A percentile compares a stretch with the other conserved stretches of the same genome.
phyloP scores from a whole-genome alignment of 2,329 filamentous ascomycete species.

The Botrytis tulipae region DNA sequence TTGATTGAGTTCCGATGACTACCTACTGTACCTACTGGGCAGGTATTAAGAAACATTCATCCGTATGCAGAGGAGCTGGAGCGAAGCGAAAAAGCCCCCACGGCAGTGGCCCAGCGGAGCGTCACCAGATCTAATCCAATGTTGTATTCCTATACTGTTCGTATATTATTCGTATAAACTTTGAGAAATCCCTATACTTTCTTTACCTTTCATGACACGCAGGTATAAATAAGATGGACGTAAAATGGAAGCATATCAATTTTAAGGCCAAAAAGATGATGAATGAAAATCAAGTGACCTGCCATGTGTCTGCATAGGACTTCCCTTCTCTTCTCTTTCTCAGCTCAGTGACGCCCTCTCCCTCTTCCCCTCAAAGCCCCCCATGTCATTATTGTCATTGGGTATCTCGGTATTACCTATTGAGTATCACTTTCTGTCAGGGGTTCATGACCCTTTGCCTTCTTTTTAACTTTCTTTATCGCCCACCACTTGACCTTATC shows the following conservation, averaged over 20 bases:
- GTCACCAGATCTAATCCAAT: background rate
- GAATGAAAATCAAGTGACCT: background rate
- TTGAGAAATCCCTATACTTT: background rate
- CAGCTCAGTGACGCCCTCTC: background rate
- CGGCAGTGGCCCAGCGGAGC: background rate
- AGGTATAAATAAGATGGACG: background rate
- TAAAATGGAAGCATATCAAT: background rate
- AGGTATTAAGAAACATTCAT: background rate
- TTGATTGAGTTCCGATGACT: background rate
- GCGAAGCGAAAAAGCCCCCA: constrained; percentile 5
- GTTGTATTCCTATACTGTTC: no score
- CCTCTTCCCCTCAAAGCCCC: background rate
- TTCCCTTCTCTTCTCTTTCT: background rate
- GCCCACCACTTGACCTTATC: background rate
- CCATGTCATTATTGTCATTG: background rate
- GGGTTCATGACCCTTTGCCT: background rate
- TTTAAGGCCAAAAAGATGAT: background rate
- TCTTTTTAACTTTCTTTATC: background rate
- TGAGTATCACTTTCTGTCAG: constrained; percentile 4
- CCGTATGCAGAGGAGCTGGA: background rate
- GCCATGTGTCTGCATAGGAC: background rate
- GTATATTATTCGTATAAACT: background rate
- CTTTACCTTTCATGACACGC: background rate
- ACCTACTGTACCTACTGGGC: no score
- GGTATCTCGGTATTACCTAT: background rate